Conservation (phyloP, 2,329 filamentous ascomycete species). For the Cryphonectria japonica region DNA sequence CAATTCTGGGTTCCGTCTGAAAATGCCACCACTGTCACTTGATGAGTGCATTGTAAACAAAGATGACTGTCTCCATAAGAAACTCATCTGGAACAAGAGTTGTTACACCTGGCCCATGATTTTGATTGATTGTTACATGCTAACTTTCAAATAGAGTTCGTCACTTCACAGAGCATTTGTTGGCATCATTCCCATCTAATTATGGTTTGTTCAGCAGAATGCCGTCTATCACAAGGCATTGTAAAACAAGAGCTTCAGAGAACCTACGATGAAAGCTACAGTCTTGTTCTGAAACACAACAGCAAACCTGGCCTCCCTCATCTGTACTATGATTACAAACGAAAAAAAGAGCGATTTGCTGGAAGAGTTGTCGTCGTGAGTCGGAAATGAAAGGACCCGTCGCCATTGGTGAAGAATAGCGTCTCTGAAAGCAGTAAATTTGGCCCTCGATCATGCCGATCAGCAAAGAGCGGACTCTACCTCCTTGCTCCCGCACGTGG, state of each 20-base stretch:
- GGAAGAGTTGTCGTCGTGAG: neutral
- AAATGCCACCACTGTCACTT: neutral
- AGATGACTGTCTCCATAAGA: neutral
- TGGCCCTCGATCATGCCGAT: neutral
- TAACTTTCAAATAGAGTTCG: neutral
- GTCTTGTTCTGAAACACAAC: neutral
- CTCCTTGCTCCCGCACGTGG: neutral
- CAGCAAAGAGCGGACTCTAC: neutral
- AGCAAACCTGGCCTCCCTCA: neutral
- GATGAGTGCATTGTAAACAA: neutral
- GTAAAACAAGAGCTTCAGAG: neutral
- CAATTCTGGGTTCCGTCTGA: neutral
- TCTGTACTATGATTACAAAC: neutral
- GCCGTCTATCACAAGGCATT: neutral
- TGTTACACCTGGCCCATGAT: neutral
- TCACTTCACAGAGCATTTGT: neutral
- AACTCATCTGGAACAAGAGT: neutral
- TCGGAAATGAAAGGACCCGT: neutral
- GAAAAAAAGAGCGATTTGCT: neutral
- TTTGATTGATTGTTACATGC: neutral
- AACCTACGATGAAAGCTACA: neutral
- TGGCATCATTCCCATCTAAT: neutral
- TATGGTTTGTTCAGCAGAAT: neutral
- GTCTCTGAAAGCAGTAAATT: neutral
- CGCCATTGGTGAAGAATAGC: neutral